Evolutionary conservation across 352 stramenopile genomes (phyloP).

Genomic region (Phytophthora hybrid): DNA sequence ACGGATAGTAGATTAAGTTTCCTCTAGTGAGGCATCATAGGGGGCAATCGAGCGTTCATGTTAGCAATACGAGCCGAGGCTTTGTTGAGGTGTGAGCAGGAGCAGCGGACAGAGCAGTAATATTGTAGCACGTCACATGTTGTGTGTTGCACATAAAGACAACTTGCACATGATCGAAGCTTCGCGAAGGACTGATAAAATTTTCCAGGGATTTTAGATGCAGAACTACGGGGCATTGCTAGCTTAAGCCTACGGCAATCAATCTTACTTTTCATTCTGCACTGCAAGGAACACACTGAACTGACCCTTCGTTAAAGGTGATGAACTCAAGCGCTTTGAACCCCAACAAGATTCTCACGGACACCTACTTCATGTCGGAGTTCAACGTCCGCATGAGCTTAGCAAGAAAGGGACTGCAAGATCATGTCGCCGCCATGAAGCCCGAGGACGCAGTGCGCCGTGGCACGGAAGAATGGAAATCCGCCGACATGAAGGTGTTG

Average conservation of each 20-base stretch:
- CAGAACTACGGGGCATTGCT: no score
- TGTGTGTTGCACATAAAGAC: neutral
- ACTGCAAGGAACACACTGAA: no score
- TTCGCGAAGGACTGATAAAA: neutral
- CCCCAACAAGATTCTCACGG: constrained; percentile 21
- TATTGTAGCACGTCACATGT: neutral
- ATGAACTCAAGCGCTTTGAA: constrained; percentile 18
- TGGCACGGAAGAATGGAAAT: constrained; percentile 31
- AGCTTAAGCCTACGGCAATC: neutral
- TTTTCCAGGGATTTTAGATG: no score
- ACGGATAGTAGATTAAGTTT: no score
- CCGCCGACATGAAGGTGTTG: neutral
- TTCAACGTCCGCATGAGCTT: constrained; percentile 26
- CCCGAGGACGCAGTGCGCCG: constrained; percentile 10
- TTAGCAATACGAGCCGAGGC: no score
- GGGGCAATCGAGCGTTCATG: no score
- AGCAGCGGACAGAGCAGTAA: no score
- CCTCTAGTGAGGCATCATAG: no score
- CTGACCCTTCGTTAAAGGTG: constrained; percentile 10
- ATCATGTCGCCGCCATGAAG: constrained; percentile 19
- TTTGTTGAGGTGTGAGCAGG: neutral
- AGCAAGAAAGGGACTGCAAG: constrained; percentile 19
- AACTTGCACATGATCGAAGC: neutral
- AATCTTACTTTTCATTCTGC: constrained; percentile 4
- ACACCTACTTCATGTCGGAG: constrained; percentile 26